Evolutionary conservation across 2,329 filamentous ascomycete species (phyloP), one percentile per base, ranked within the genome.

Genomic region (Aspergillus persii): DNA sequence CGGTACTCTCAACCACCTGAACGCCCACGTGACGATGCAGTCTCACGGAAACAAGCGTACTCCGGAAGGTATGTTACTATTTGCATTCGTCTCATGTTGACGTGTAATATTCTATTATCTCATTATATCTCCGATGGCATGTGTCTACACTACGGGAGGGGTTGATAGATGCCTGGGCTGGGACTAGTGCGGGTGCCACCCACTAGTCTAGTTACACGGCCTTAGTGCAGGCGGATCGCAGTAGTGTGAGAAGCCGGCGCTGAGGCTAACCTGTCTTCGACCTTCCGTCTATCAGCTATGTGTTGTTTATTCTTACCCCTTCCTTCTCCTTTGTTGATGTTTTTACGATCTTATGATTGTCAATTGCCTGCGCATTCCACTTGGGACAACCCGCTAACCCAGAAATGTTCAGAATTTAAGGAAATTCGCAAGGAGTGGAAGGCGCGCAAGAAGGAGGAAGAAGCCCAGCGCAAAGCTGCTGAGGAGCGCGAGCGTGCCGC

Each of bases 391-490:
- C 36, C 9, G 53, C 69, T 70, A 52, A 68, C 63, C 63, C 62
- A 23, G 64, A 68, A 61, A 62, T 62, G 65, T 9, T 29, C 72
- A 98, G 95, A 98, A 77, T 98, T 99, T 81, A 99, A 99, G 76
- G 95, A 99, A 73, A 97, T 98, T 61, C 90, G 95, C 64, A 98
- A 98, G 74, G 94, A 98, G 73, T 99, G 95, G 95, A 99, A 98
- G 81, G 91, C 91, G 44, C 92, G 95, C 71, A 98, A 98, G 86
- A 99, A 99, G 91, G 95, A 98, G 76, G 94, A 98, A 69, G 94
- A 98, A 66, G 89, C 89, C 54, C 84, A 87, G 68, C 90, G 93
- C 71, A 97, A 97, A 81, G 90, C 89, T 11, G 91, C 93, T 8
- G 94, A 98, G 64, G 93, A 97, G 72, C 84, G 89, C 65, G 84